Conservation (phyloP, 2,329 filamentous ascomycete species). For the Claviceps digitariae region DNA sequence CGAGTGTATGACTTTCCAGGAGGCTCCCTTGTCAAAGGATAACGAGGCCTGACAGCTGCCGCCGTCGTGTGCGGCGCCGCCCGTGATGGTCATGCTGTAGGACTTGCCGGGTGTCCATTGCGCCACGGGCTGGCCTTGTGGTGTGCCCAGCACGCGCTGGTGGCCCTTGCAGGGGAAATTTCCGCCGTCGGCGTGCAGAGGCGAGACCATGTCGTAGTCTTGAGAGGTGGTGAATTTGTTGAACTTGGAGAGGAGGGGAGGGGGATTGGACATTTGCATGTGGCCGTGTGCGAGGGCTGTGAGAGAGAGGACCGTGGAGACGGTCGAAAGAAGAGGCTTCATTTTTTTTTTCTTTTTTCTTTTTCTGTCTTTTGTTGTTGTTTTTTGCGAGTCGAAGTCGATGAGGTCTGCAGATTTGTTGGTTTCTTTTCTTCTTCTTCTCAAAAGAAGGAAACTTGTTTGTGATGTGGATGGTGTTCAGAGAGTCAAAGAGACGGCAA, state of each 20-base stretch:
- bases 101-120: conserved; percentile 37
- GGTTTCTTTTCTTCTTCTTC: too few species aligned
- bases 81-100: conserved; percentile 40
- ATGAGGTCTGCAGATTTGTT: too few species aligned
- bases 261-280: conserved; percentile 41
- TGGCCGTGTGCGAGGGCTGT: conserved; percentile 23
- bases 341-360: neutral
- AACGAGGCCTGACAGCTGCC: conserved; percentile 51
- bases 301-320: neutral
- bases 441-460: too few species aligned
- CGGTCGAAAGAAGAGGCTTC: neutral
- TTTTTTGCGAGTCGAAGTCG: neutral
- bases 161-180: conserved; percentile 68
- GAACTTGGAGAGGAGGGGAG: conserved; percentile 38
- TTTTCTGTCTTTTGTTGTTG: too few species aligned
- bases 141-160: conserved; percentile 32
- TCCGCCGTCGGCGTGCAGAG: conserved; percentile 43
- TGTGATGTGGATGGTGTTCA: neutral
- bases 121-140: conserved; percentile 38
- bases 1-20: conserved; percentile 38
- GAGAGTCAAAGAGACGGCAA: neutral
- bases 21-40: conserved; percentile 44
- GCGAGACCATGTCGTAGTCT: conserved; percentile 62
- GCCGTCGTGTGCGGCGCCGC: conserved; percentile 37
- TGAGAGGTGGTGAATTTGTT: conserved; percentile 36